These are phyloP conservation scores for Irpex sp. DNA, from an alignment of 1,284 basidiomycete genomes.

Conservation along the genomic window DNA sequence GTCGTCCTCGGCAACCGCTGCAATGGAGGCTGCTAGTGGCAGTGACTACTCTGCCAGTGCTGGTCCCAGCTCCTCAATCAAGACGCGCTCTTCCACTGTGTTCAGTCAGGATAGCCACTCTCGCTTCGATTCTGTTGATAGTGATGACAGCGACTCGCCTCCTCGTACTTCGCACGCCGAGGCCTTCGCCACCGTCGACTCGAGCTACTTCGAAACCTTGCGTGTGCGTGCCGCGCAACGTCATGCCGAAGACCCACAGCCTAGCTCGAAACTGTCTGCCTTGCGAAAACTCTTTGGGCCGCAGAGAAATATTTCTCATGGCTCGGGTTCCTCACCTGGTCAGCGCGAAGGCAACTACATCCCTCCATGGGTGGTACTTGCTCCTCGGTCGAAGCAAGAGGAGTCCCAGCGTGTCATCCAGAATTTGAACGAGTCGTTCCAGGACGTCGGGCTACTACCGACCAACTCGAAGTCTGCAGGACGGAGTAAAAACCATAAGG, in stretches of 20 bases:
- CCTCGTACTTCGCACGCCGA: conserved; percentile 69
- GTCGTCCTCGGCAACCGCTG: background rate
- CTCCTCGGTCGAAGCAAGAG: conserved; percentile 60
- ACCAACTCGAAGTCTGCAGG: conserved; percentile 31
- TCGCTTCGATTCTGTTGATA: conserved; percentile 24
- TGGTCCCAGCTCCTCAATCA: background rate
- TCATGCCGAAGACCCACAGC: conserved; percentile 22
- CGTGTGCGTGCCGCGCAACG: conserved; percentile 28
- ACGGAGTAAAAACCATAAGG: conserved; percentile 24
- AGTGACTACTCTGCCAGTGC: background rate
- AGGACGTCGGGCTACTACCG: conserved; percentile 73
- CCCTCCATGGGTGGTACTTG: conserved; percentile 69
- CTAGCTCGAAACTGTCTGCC: conserved; percentile 17
- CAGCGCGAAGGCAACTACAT: conserved; percentile 26
- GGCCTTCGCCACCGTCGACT: conserved; percentile 68
- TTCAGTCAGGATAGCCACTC: background rate
- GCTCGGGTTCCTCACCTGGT: conserved; percentile 15
- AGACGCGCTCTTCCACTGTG: conserved; percentile 7
- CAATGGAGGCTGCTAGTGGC: background rate
- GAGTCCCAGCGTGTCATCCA: conserved; percentile 63
- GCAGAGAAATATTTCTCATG: conserved; percentile 17
- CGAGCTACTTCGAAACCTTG: conserved; percentile 50
- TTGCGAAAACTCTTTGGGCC: conserved; percentile 23
- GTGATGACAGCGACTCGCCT: conserved; percentile 35
- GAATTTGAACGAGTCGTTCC: conserved; percentile 70